Evolutionary conservation across 495 filamentous ascomycete genomes (phyloP).

Genomic region (Penicillium parvum): DNA sequence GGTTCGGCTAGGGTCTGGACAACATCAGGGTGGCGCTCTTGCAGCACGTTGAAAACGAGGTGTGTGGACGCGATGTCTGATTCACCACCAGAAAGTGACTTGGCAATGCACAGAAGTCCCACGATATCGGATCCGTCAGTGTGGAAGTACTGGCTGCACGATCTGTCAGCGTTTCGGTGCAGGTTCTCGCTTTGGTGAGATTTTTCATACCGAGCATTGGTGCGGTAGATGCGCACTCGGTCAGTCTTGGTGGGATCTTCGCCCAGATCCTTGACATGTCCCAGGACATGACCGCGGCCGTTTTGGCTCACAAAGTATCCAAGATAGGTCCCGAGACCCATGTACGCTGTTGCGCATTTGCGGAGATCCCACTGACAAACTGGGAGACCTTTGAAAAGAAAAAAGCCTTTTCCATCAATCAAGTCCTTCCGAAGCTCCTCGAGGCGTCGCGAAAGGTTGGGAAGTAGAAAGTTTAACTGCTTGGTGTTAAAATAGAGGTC

Average conservation of each 20-base stretch:
- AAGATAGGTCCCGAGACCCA: constrained; percentile 82
- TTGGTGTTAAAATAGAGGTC: too few relatives aligned
- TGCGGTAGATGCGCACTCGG: constrained; percentile 82
- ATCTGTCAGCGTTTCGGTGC: not conserved
- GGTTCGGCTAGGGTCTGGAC: constrained; percentile 62
- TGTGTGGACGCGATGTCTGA: constrained; percentile 73
- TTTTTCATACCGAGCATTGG: constrained; percentile 65
- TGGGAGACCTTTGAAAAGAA: constrained; percentile 82
- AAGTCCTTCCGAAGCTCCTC: constrained; percentile 60
- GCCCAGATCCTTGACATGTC: constrained; percentile 86
- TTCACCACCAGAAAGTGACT: constrained; percentile 72
- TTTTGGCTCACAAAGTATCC: constrained; percentile 88
- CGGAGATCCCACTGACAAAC: constrained; percentile 68
- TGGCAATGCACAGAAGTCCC: constrained; percentile 72
- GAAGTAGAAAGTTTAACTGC: constrained; percentile 53
- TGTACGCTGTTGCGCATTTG: constrained; percentile 82
- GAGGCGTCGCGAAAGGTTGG: constrained; percentile 54
- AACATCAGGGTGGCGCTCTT: constrained; percentile 69
- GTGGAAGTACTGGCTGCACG: constrained; percentile 66
- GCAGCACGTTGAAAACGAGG: constrained; percentile 71
- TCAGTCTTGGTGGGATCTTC: constrained; percentile 78
- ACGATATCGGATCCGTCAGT: constrained; percentile 74
- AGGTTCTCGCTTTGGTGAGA: not conserved
- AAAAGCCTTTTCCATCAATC: constrained; percentile 81
- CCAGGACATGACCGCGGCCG: constrained; percentile 78